A percentile compares a stretch with the other conserved stretches of the same genome.
Conservation (phyloP, 139 green algal species). For the Chlorella ohadii region DNA sequence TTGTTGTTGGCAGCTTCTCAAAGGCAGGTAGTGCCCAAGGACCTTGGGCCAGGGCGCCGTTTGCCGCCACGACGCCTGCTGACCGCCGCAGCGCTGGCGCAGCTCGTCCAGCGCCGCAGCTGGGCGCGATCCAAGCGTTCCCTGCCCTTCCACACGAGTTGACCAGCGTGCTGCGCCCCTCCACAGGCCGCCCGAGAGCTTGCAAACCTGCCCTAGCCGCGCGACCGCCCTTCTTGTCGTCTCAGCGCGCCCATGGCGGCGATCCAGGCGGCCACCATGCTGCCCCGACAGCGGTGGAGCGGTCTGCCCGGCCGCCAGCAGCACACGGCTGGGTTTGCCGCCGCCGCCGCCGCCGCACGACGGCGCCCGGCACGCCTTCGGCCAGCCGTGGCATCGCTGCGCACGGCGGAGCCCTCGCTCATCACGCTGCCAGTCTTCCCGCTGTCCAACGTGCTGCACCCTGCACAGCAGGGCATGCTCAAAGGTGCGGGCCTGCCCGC, state of each 20-base stretch:
- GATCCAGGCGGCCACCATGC: not conserved
- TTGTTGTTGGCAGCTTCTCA: too few relatives aligned
- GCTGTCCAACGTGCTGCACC: conserved; percentile 13
- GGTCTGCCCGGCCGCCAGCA: not conserved
- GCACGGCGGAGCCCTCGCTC: not conserved
- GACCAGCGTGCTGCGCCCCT: too few relatives aligned
- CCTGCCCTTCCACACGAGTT: too few relatives aligned
- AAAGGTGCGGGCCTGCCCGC: not conserved
- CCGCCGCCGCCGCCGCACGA: not conserved
- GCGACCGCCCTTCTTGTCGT: too few relatives aligned
- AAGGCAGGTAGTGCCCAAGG: too few relatives aligned
- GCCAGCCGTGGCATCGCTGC: not conserved
- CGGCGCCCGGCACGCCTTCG: not conserved
- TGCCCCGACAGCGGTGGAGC: not conserved
- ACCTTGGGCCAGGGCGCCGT: too few relatives aligned
- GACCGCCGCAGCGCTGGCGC: not conserved
- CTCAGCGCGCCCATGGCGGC: not conserved
- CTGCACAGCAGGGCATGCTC: not conserved
- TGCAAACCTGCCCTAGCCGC: too few relatives aligned
- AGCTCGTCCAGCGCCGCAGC: not conserved
- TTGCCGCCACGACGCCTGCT: conserved; percentile 4
- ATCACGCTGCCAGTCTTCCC: conserved; percentile 2
- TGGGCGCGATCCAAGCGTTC: too few relatives aligned
- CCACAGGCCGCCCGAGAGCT: too few relatives aligned
- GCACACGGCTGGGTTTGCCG: not conserved